Percentiles rank a stretch among this genome's conserved stretches.
phyloP scores from a whole-genome alignment of 208 protist species.

The Acanthamoeba healyi region DNA sequence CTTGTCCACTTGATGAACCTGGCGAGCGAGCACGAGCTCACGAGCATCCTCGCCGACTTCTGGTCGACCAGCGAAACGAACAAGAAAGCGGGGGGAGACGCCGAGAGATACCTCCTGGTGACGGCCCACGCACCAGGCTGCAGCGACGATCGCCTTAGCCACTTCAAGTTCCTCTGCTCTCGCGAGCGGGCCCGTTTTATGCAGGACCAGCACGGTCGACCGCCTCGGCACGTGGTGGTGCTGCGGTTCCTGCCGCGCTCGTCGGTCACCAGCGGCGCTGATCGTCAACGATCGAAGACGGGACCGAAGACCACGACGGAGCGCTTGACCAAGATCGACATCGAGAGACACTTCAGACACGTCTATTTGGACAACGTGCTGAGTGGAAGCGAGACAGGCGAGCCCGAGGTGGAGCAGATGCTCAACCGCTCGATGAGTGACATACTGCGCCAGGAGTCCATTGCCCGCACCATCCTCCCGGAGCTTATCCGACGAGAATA shows the following conservation, averaged over 20 bases:
- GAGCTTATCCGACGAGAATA: slow-evolving; percentile 24
- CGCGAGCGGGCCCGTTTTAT: slow-evolving; percentile 11
- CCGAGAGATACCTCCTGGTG: background rate
- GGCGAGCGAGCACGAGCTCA: slow-evolving; percentile 59
- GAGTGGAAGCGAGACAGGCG: slow-evolving; percentile 13
- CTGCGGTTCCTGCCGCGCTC: background rate
- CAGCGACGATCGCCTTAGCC: slow-evolving; percentile 18
- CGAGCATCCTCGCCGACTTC: slow-evolving; percentile 13
- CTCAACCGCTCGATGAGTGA: slow-evolving; percentile 31
- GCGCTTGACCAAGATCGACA: slow-evolving; percentile 15
- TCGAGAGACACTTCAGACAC: slow-evolving; percentile 1
- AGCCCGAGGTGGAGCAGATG: slow-evolving; percentile 44
- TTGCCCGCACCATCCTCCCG: background rate
- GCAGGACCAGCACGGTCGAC: background rate
- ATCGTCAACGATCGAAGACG: background rate
- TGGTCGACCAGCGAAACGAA: background rate
- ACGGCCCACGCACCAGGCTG: background rate
- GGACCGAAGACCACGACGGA: background rate
- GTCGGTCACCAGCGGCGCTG: background rate
- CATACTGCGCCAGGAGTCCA: background rate
- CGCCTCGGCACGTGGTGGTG: background rate
- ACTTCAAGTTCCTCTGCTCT: slow-evolving; percentile 69
- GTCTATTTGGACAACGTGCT: slow-evolving; percentile 70
- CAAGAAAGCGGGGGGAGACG: background rate
- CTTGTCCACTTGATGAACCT: slow-evolving; percentile 30